A percentile compares a stretch with the other conserved stretches of the same genome.
These are phyloP conservation scores for Tolypocladium cylindrosporum DNA, from an alignment of 2,329 filamentous ascomycete genomes.

Conservation along the genomic window DNA sequence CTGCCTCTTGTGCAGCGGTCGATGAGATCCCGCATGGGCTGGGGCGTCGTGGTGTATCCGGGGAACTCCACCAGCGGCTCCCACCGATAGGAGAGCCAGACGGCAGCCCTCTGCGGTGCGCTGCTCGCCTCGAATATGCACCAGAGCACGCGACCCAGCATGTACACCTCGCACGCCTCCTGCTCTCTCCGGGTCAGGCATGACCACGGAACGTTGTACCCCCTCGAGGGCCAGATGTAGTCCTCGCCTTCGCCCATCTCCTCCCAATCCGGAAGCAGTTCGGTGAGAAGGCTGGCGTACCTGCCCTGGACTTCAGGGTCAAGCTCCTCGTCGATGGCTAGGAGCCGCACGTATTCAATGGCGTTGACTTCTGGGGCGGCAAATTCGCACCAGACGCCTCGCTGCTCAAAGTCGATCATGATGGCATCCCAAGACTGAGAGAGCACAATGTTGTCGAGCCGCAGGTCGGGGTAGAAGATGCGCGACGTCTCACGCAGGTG, in stretches of 20 bases:
- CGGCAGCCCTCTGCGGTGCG: conserved; percentile 43
- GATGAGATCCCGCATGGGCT: conserved; percentile 34
- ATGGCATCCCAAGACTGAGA: conserved; percentile 35
- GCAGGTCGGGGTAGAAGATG: conserved; percentile 48
- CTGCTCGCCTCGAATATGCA: conserved; percentile 52
- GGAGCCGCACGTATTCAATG: conserved; percentile 45
- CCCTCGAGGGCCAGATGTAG: conserved; percentile 35
- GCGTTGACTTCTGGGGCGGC: conserved; percentile 50
- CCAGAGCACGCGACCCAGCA: conserved; percentile 52
- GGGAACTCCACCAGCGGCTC: conserved; percentile 49
- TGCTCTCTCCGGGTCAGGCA: conserved; percentile 40
- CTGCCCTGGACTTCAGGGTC: conserved; percentile 25
- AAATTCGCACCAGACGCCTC: conserved; percentile 54
- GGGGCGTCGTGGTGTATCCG: conserved; percentile 36
- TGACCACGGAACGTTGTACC: conserved; percentile 48
- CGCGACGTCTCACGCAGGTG: conserved; percentile 35
- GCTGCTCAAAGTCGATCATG: conserved; percentile 54
- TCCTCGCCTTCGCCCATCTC: conserved; percentile 26
- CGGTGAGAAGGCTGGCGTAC: conserved; percentile 30
- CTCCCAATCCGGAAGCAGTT: conserved; percentile 37
- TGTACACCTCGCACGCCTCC: conserved; percentile 50
- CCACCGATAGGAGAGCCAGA: conserved; percentile 49
- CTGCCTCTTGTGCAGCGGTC: conserved; percentile 41
- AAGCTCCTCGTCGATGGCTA: conserved; percentile 39
- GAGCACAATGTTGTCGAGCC: conserved; percentile 49